Conservation (phyloP, 495 filamentous ascomycete species). For the Aspergillus olivimuriae region DNA sequence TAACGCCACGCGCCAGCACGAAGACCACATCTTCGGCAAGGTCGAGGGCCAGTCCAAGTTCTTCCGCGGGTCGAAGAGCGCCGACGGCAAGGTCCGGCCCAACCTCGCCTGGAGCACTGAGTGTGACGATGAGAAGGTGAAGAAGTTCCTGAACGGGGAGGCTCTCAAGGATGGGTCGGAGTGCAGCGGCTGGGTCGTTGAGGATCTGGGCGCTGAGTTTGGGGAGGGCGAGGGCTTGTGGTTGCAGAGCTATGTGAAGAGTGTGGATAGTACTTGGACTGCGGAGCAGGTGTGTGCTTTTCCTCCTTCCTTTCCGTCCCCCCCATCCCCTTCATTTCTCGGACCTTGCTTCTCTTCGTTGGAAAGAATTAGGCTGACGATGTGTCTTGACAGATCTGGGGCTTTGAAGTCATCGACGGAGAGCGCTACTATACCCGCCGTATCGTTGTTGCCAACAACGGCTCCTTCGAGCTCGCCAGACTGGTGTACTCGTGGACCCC, state of each 20-base stretch:
- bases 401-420: constrained; percentile 52
- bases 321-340: too few species aligned
- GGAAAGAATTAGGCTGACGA: constrained; percentile 1
- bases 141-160: constrained; percentile 38
- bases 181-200: constrained; percentile 32
- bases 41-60: constrained; percentile 58
- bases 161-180: constrained; percentile 29
- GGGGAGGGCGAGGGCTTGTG: constrained; percentile 35
- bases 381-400: constrained; percentile 49
- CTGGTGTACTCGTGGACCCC: constrained; percentile 66
- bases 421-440: constrained; percentile 63
- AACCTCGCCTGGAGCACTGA: constrained; percentile 27
- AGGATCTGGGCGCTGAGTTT: constrained; percentile 30
- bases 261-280: constrained; percentile 38
- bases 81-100: constrained; percentile 31
- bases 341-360: too few species aligned
- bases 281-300: constrained; percentile 40
- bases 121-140: constrained; percentile 36
- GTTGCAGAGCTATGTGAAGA: constrained; percentile 43
- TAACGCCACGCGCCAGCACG: constrained; percentile 60
- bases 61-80: constrained; percentile 31
- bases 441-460: constrained; percentile 57
- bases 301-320: constrained; percentile 5
- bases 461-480: constrained; percentile 53
- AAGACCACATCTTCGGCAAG: constrained; percentile 75